These are phyloP conservation scores for Sporisorium exsertum DNA, from an alignment of 1,284 basidiomycete species.

Conservation along the genomic window DNA sequence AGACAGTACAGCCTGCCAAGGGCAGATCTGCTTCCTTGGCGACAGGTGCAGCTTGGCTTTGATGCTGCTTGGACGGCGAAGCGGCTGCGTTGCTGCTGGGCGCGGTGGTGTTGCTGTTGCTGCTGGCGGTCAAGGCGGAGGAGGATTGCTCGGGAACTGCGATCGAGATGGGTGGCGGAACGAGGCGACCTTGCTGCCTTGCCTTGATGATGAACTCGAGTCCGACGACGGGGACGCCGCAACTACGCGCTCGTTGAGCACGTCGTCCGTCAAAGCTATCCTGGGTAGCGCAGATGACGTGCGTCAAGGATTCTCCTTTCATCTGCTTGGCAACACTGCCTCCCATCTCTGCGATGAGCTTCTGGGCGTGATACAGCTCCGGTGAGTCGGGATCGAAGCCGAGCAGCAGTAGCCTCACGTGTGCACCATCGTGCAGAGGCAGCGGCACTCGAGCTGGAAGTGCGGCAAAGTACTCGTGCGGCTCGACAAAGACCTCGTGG, in stretches of 20 bases:
- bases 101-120: constrained; percentile 8
- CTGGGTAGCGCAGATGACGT: constrained; percentile 43
- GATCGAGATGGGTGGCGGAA: constrained; percentile 20
- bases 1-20: constrained; percentile 33
- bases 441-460: constrained; percentile 33
- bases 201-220: constrained; percentile 41
- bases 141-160: constrained; percentile 9
- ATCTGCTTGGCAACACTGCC: constrained; percentile 37
- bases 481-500: constrained; percentile 49
- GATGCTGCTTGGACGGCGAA: neutral
- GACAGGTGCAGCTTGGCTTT: neutral
- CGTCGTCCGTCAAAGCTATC: constrained; percentile 29
- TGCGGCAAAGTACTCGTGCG: constrained; percentile 42
- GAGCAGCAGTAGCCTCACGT: constrained; percentile 38
- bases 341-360: constrained; percentile 47
- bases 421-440: constrained; percentile 32
- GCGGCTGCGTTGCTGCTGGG: constrained; percentile 2
- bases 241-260: constrained; percentile 36
- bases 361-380: constrained; percentile 53
- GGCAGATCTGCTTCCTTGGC: constrained; percentile 12
- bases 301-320: constrained; percentile 39
- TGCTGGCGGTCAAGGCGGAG: constrained; percentile 11
- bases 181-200: constrained; percentile 22
- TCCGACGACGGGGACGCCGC: constrained; percentile 40
- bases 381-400: constrained; percentile 50